Base-by-base conservation (phyloP, 352 stramenopile genomes). In the Pythium diclinum region DNA sequence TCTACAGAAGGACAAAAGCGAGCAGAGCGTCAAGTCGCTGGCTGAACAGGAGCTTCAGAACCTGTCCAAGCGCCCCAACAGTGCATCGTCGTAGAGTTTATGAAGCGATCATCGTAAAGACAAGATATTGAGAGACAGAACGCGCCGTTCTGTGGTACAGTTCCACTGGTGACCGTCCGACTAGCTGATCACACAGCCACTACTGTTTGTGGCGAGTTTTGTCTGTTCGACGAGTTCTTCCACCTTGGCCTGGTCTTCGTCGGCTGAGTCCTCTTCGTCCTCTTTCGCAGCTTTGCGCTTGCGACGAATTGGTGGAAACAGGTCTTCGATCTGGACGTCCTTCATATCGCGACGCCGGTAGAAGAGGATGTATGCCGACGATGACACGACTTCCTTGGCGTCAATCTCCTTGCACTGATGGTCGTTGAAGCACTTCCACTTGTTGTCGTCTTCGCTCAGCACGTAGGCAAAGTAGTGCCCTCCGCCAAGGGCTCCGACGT, bases 401-500 rank as follows among this genome's bases (percentile, higher is more conserved):
- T 94, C 85, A 34, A 97, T 91, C 28, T 94, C 82, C 63, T 89
- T 92, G 75, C 79, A 97, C 67, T 87, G 83, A 64, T 87, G 92
- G 77, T 99, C 97, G 66, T 99, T 99, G 73, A 99, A 99, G 71
- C 97, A 95, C 65, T 98, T 97, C 97, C 97, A 99, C 70, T 98
- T 98, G 28, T 87, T 87, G 62, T 94, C 84, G 14, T 87, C 71
- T 71, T 93, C 85, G 56, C 81, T 93, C 34, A 91, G 56, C 17
- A 93, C 75, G 55, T 94, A 93, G 2, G 88, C 87, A 67, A 93
- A 91, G 74, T 99, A 99, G 71, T 99, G 97, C 3, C 97, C 97
- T 52, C 81, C 90, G 30, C 93, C 96, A 1, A 99, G 77, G 2
- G 90, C 95, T 23, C 97, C 97, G 59, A 98, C 94, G 68, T 99